A percentile compares a stretch with the other conserved stretches of the same genome.
phyloP scores from a whole-genome alignment of 192 early-diverging fungal genomes.

The Linderina pennispora region DNA sequence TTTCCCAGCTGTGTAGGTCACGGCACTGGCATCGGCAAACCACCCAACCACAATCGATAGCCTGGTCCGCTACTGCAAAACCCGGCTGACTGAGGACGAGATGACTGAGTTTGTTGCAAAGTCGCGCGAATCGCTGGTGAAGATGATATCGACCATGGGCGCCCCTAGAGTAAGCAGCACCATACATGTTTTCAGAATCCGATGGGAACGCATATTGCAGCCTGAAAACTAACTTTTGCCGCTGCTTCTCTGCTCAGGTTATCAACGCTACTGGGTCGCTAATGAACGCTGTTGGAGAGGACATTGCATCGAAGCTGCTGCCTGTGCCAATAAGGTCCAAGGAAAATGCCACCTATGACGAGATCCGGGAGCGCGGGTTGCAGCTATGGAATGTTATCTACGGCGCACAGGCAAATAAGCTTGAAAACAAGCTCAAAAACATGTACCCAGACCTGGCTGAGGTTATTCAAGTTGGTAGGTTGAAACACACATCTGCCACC shows the following conservation, averaged over 20 bases:
- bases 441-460: conserved; percentile 35
- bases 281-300: not conserved
- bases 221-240: too few relatives aligned
- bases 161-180: not conserved
- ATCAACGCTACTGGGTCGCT: not conserved
- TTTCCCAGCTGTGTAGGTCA: not conserved
- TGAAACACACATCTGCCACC: too few relatives aligned
- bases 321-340: not conserved
- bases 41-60: not conserved
- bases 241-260: not conserved
- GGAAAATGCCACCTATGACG: conserved; percentile 13
- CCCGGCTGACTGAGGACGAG: not conserved
- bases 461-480: conserved; percentile 24
- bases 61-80: not conserved
- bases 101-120: not conserved
- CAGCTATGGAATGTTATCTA: conserved; percentile 25
- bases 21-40: conserved; percentile 9
- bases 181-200: too few relatives aligned
- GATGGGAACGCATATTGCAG: too few relatives aligned
- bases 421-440: conserved; percentile 16
- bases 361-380: conserved; percentile 10
- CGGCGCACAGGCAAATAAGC: conserved; percentile 24
- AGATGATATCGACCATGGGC: conserved; percentile 9
- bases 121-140: conserved; percentile 5
- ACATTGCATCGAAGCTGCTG: not conserved